Base-by-base conservation (phyloP, 306 rosid genomes). In the Cucurbita maxima region DNA sequence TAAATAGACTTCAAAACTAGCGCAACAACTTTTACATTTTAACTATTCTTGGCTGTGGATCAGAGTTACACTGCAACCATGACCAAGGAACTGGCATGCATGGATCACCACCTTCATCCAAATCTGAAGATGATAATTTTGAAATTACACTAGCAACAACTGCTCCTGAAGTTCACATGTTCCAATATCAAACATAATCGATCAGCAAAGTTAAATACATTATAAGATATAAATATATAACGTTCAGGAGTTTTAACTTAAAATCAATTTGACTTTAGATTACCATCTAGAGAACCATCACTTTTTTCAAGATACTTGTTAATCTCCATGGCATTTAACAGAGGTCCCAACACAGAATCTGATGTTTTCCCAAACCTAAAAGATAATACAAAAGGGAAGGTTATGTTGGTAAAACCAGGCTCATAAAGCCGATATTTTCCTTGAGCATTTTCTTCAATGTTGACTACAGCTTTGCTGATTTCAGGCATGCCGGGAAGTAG, bases 31-130 rank as follows among this genome's bases (percentile, higher is more conserved):
- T 51, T 78, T 89, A 94, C 98, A 94, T 83, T 84, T 87, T 84
- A 88, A 84, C 80, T 81, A 94, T 82, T 81, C 85, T 88, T 81
- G 97, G 97, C 45, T 72, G 96, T 58, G 77, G 82, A 82, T 91
- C 92, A 38, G 91, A 77, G 88, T 81, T 89, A 75, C 99, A 94
- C 18, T 64, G 89, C 83, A 91, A 79, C 97, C 99, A 94, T 47
- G 99, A 88, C 99, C 99, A 94, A 36, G 99, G 87, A 80, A 84
- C 97, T 72, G 99, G 99, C 53, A 86, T 72, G 83, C 97, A 94
- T n/a, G 99, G 96, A 57, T 94, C 99, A 61, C 99, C 99, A 6
- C 96, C 96, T 84, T 94, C 97, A 58, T 79, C 88, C 97, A 96
- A 91, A 69, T 83, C 85, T 74, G 75, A 80, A 18, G 89, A 83